Base-by-base conservation (phyloP, 805 yeast genomes). In the Kurtzmaniella cleridarum region DNA sequence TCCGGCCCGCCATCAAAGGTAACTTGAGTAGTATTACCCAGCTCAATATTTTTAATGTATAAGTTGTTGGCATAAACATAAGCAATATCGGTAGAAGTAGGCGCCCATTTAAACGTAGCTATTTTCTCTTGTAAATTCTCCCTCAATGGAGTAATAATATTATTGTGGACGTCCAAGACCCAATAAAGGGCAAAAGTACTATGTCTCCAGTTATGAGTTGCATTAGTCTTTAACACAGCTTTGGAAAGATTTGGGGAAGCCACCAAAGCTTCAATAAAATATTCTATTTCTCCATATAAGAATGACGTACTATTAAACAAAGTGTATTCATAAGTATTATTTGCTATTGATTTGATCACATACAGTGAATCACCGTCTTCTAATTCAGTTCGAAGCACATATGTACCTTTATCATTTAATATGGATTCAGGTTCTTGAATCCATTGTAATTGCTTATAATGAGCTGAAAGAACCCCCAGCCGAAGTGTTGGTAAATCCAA, bases 121-220 rank as follows among this genome's bases (percentile, higher is more conserved):
- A 78, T 36, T 37, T 57, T 58, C 3, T 38, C 18, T 2, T 40
- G 33, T 26, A 41, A 38, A 9, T 14, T 17, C 3, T 17, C 17
- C 12, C 53, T 46, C 17, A 60, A 20, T 11, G 61, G 64, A 5
- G 15, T 38, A 14, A 59, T 50, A n/a, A 68, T 64, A 3, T 44
- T 44, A 11, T 58, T 58, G 0, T 48, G 59, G 7, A 78, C 53
- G 43, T 84, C 80, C 38, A 75, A 67, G 2, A 85, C 34, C 82
- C 86, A 87, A 59, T 76, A 84, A 16, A 61, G 48, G 0, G 81
- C 81, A 31, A 58, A 61, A 0, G 79, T 62, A 0, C 95, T 86
- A 54, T 87, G 88, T 46, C 96, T 72, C 73, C 80, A 87, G 46
- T 80, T 78, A 32, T 78, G 77, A 11, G 74, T 69, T 32, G 77